Evolutionary conservation across 306 rosid species (phyloP), one percentile per base, ranked within the genome.

Genomic region (Cyclanthera cordifolia): DNA sequence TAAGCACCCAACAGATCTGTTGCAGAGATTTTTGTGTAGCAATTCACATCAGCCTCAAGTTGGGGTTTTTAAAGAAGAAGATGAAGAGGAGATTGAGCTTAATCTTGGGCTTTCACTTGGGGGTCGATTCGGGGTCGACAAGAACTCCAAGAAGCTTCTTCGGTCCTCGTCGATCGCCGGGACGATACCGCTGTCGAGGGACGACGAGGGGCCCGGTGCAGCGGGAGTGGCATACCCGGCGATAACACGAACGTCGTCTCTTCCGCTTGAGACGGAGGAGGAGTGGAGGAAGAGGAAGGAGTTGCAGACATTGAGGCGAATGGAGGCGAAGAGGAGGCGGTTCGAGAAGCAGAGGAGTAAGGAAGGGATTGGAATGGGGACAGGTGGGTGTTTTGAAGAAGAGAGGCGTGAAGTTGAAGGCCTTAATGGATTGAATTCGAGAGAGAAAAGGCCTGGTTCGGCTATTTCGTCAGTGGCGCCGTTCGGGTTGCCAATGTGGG

Each of bases 211-310:
- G 0, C 32, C 67, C 1, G 74, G 61, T 46, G 73, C 80, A 15
- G 72, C 83, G 15, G 64, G 85, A 13, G 76, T 58, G 3, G 23
- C 73, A 14, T 79, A 73, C 69, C 72, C 84, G 25, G 41, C 72
- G 1, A 81, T 93, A 19, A 72, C 77, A 54, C 82, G 99, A 69
- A 55, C 95, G 0, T 83, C 99, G 0, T 94, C 95, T 8, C 90
- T 94, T 14, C 99, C 99, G n/a, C 52, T 85, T 30, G 96, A 90
- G 95, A 82, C 95, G 1, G 91, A 90, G 83, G 98, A 86, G 73
- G 87, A 85, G 82, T 94, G 97, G 99, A 71, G 97, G 85, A 86
- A 90, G 90, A 64, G 97, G 86, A 94, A 94, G 86, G 96, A 90
- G 69, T 25, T 94, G 70, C 99, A 94, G 81, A 86, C 87, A 2